Evolutionary conservation across 2,329 filamentous ascomycete genomes (phyloP), one percentile per base, ranked within the genome.

Genomic region (Fusarium odoratissimum): DNA sequence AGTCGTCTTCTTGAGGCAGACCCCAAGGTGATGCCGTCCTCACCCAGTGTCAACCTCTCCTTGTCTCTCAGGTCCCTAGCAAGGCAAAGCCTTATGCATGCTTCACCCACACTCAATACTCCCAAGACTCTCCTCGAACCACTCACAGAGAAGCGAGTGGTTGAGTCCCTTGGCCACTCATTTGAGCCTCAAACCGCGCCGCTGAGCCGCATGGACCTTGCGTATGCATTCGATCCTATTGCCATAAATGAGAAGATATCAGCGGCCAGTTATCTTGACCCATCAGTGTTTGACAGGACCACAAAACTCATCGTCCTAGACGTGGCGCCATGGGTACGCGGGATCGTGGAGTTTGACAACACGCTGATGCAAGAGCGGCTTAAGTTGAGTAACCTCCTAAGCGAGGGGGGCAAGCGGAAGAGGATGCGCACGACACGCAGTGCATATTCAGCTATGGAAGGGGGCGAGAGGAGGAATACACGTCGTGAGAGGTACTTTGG

Each of bases 271-370:
- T 84, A 84, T 46, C 85, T 94, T 3, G 89, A 90, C 38, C 86
- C 92, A 0, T 95, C 93, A 0, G 90, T 92, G 1, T 94, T 97
- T 73, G 94, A 97, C 76, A 90, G 93, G 46, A 90, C 90, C 0
- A 83, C 92, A 75, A 80, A 82, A 1, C 84, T 91, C 25, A 89
- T 97, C 37, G 87, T 89, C 0, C 84, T 91, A 17, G 96, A 99
- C 71, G 85, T 98, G 4, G 95, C 95, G 1, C 96, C 97, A 0
- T 98, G 94, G 80, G 89, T 98, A n/a, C 92, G 97, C 16, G 87
- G 88, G 41, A 98, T 99, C 67, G 91, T 95, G 4, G 86, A 91
- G 1, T 93, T 92, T 78, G 95, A 98, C 75, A 84, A 90, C 25
- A 86, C 86, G 2, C 87, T 96, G 3, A 92, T 94, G 76, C 85